Evolutionary conservation across 2,329 filamentous ascomycete species (phyloP), one percentile per base, ranked within the genome.

Genomic region (Colletotrichum lini): DNA sequence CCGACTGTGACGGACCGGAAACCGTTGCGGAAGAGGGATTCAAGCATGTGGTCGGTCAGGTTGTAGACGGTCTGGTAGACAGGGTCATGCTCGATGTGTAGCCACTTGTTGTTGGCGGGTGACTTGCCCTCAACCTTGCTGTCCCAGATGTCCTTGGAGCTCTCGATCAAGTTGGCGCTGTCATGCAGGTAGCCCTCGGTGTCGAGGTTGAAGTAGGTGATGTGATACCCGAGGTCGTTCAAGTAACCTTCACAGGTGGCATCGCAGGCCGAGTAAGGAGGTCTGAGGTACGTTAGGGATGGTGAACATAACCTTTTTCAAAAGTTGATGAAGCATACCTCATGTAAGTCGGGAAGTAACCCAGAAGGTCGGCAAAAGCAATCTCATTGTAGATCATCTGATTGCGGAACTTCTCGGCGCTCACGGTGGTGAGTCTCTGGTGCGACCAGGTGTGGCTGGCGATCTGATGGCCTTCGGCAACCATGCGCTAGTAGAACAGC

Each of bases 371-470:
- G 73, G 83, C 82, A 53, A 89, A 77, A 45, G 87, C 86, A 83
- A 87, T 87, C 78, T 89, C 87, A 76, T 87, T 86, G 78, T 86
- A 86, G 73, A 80, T 76, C 80, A 89, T 87, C 73, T 84, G 85
- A 53, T 86, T 80, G 69, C 82, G 81, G 72, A 85, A 73, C 70
- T 73, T 72, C 38, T 64, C 56, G 8, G 60, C 70, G 52, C 61
- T 73, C 30, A 73, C 49, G 9, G 61, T 70, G 2, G 69, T 73
- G 45, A 73, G 72, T 5, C 72, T 59, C 61, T 72, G 67, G 74
- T 89, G 87, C 4, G 84, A 85, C 86, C 86, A 89, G 12, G 86
- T 88, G 77, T 89, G 90, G 16, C 85, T 87, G 70, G 87, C 90
- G 71, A 92, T 82, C 78, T 92, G 90, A 78, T 92, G 90, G 13